phyloP scores from a whole-genome alignment of 2,329 filamentous ascomycete genomes.

The Pseudogymnoascus sp. region DNA sequence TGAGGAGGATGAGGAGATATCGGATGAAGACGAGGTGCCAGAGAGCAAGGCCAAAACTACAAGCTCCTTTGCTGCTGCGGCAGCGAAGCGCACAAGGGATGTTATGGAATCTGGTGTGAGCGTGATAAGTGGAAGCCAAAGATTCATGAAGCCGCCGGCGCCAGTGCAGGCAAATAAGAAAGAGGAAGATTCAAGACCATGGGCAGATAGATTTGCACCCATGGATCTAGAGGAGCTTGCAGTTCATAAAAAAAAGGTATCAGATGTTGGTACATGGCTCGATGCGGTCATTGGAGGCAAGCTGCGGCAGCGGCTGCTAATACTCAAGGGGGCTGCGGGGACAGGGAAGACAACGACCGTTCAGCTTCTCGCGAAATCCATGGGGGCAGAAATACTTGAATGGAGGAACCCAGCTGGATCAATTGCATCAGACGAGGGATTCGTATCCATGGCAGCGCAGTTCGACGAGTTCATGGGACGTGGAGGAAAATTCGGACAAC shows the following conservation, averaged over 20 bases:
- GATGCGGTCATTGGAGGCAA: slow-evolving; percentile 62
- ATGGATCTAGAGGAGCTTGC: slow-evolving; percentile 71
- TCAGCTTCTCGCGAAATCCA: slow-evolving; percentile 65
- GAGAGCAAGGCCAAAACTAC: slow-evolving; percentile 43
- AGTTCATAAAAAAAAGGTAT: slow-evolving; percentile 90
- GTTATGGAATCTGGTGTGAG: slow-evolving; percentile 23
- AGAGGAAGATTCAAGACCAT: slow-evolving; percentile 61
- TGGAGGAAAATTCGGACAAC: slow-evolving; percentile 69
- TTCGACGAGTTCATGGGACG: slow-evolving; percentile 90
- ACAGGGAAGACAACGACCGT: slow-evolving; percentile 90
- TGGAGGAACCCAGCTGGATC: slow-evolving; percentile 78
- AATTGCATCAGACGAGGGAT: slow-evolving; percentile 45
- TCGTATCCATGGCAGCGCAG: slow-evolving; percentile 65
- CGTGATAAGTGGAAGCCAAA: slow-evolving; percentile 38
- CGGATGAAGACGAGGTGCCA: slow-evolving; percentile 52
- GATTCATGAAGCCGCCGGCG: slow-evolving; percentile 42
- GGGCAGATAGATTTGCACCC: slow-evolving; percentile 81
- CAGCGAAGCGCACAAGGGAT: slow-evolving; percentile 45
- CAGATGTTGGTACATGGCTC: slow-evolving; percentile 79
- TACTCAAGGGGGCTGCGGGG: slow-evolving; percentile 85
- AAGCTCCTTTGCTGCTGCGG: slow-evolving; percentile 50
- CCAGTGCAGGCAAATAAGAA: slow-evolving; percentile 23
- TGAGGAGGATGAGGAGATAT: slow-evolving; percentile 37
- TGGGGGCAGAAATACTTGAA: slow-evolving; percentile 72
- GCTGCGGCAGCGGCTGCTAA: slow-evolving; percentile 63